A percentile compares a stretch with the other conserved stretches of the same genome.
phyloP scores from a whole-genome alignment of 2,329 filamentous ascomycete genomes.

The Colletotrichum graminicola region DNA sequence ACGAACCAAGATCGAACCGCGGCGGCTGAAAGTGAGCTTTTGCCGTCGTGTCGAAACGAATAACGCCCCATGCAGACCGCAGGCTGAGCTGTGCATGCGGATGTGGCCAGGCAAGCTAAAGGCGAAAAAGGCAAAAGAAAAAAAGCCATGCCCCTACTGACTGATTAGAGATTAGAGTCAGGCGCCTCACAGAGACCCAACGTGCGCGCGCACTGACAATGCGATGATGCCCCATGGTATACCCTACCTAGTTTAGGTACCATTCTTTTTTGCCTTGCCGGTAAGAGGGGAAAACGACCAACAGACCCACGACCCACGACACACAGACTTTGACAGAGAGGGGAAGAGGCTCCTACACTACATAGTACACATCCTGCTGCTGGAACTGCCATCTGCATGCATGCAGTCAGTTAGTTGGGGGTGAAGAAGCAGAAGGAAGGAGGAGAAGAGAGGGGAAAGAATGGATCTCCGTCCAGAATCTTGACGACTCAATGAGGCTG shows the following conservation, averaged over 20 bases:
- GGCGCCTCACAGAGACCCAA: neutral
- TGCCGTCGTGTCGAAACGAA: neutral
- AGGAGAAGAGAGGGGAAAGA: neutral
- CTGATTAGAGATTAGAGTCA: neutral
- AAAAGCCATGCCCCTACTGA: neutral
- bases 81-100: neutral
- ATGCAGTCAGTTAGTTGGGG: too few species aligned
- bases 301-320: neutral
- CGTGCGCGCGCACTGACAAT: neutral
- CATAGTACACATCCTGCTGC: too few species aligned
- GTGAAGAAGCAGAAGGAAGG: neutral
- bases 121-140: neutral
- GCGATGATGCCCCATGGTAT: neutral
- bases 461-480: neutral
- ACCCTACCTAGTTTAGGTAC: too few species aligned
- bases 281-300: neutral
- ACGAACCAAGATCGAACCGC: neutral
- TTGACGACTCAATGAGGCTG: neutral
- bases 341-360: neutral
- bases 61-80: neutral
- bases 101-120: neutral
- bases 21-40: neutral
- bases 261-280: neutral
- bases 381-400: neutral
- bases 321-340: neutral